Conservation (phyloP, 2,329 filamentous ascomycete species). For the Colletotrichum eleusines region DNA sequence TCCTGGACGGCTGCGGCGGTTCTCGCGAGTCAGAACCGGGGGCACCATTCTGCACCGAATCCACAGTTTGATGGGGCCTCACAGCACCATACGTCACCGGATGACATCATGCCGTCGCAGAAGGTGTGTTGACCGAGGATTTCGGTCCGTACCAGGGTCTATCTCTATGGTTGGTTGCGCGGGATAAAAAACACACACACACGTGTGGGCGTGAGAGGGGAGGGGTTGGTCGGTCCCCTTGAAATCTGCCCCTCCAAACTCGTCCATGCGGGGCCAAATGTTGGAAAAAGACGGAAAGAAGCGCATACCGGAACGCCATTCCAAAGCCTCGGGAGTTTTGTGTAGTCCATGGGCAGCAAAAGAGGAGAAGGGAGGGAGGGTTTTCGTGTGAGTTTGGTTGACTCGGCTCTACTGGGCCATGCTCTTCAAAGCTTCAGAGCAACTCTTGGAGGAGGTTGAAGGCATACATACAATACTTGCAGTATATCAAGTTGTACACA, state of each 20-base stretch:
- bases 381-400: neutral
- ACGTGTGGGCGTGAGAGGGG: neutral
- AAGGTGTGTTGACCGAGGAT: conserved; percentile 6
- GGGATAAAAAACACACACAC: neutral
- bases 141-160: conserved; percentile 22
- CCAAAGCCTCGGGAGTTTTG: neutral
- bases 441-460: neutral
- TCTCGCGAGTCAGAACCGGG: conserved; percentile 21
- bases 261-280: conserved; percentile 5
- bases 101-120: conserved; percentile 40
- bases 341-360: no score
- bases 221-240: conserved; percentile 6
- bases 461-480: no score
- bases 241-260: conserved; percentile 19
- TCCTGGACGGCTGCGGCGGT: conserved; percentile 21
- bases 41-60: neutral
- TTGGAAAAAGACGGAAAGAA: conserved; percentile 7
- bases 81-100: conserved; percentile 10
- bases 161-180: conserved; percentile 8
- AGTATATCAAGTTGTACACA: no score
- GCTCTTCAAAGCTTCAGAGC: neutral
- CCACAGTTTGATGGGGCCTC: conserved; percentile 15
- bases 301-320: neutral
- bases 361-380: neutral
- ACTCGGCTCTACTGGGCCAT: neutral